Conservation (phyloP, 2,329 filamentous ascomycete species). For the Kalaharituber pfeilii region DNA sequence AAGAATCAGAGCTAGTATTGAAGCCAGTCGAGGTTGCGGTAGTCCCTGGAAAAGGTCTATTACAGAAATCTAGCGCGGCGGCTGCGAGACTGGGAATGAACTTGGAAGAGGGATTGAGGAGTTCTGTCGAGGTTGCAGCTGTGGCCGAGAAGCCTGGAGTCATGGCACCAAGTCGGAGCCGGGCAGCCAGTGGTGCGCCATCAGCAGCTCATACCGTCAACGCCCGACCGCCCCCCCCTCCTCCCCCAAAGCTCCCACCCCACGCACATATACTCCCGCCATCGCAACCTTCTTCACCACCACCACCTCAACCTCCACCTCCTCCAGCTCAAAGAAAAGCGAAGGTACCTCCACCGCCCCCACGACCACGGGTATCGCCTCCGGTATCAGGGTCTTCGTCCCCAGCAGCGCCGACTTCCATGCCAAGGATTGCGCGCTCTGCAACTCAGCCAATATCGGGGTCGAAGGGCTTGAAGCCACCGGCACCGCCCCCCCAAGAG, state of each 20-base stretch:
- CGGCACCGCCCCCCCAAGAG: no score
- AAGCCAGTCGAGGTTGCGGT: background rate
- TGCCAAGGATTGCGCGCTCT: no score
- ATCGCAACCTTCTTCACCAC: background rate
- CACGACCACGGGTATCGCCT: no score
- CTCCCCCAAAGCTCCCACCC: background rate
- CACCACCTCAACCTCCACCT: background rate
- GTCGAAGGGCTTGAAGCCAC: no score
- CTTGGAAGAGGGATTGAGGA: slow-evolving; percentile 54
- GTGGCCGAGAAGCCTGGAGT: slow-evolving; percentile 70
- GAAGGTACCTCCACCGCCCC: no score
- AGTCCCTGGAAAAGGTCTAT: background rate
- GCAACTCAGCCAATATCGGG: no score
- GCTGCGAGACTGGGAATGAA: slow-evolving; percentile 51
- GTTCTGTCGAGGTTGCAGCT: slow-evolving; percentile 59
- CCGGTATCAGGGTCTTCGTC: no score
- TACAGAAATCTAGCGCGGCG: slow-evolving; percentile 26
- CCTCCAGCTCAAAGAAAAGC: no score
- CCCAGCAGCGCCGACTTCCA: no score
- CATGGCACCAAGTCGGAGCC: slow-evolving; percentile 53
- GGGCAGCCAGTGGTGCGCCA: slow-evolving; percentile 1
- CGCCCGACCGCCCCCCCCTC: background rate
- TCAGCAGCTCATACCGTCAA: background rate
- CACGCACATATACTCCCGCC: background rate
- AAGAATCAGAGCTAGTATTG: background rate